These are phyloP conservation scores for Tolypocladium inflatum DNA, from an alignment of 2,329 filamentous ascomycete species.

Conservation along the genomic window DNA sequence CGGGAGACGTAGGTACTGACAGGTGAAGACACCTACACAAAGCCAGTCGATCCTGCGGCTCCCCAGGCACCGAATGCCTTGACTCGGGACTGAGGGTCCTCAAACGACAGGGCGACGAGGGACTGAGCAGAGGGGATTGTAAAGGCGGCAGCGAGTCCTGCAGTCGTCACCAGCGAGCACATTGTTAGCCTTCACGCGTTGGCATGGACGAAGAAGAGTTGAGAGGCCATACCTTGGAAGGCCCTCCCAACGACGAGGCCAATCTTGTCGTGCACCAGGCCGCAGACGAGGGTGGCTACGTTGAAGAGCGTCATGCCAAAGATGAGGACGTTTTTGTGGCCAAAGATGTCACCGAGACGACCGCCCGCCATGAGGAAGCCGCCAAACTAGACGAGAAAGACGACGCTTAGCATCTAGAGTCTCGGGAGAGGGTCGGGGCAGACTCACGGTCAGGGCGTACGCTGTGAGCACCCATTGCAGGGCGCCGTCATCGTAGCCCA, in stretches of 20 bases:
- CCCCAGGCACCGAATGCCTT: conserved; percentile 6
- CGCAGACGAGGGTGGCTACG: conserved; percentile 1
- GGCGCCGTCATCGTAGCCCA: conserved; percentile 4
- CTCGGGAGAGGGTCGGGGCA: not conserved
- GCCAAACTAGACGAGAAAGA: conserved; percentile 1
- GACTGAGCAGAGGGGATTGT: conserved; percentile 6
- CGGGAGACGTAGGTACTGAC: not conserved
- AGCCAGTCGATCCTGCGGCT: conserved; percentile 5
- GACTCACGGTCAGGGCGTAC: conserved; percentile 4
- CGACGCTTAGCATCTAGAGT: not conserved
- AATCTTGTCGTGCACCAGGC: conserved; percentile 2
- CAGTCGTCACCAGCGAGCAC: not conserved
- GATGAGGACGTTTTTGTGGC: conserved; percentile 2
- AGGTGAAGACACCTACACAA: conserved; percentile 1
- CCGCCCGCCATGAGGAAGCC: conserved; percentile 6
- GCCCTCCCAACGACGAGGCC: conserved; percentile 4
- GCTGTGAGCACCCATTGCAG: conserved; percentile 7
- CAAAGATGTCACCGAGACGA: conserved; percentile 6
- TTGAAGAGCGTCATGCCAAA: conserved; percentile 5
- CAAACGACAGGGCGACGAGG: conserved; percentile 4
- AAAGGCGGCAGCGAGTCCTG: conserved; percentile 4
- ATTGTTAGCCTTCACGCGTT: not conserved
- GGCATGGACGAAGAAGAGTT: not conserved
- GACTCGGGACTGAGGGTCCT: conserved; percentile 2
- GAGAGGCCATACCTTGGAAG: conserved; percentile 1